A percentile compares a stretch with the other conserved stretches of the same genome.
phyloP scores from a whole-genome alignment of 2,329 filamentous ascomycete genomes.

The Aspergillus tubingensis region DNA sequence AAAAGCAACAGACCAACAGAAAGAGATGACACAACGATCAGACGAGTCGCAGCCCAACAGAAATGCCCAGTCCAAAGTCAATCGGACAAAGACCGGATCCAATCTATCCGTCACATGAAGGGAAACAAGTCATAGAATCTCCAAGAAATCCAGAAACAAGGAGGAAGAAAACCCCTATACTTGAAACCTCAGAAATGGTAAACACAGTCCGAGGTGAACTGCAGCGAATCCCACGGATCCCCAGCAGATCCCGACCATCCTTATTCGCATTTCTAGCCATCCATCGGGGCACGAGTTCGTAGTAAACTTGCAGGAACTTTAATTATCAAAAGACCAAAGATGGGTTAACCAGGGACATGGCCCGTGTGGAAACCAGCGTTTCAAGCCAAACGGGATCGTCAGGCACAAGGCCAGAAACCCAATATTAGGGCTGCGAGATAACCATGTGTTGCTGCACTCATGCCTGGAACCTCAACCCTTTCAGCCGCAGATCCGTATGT shows the following conservation, averaged over 20 bases:
- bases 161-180: constrained; percentile 2
- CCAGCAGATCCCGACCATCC: neutral
- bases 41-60: neutral
- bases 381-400: neutral
- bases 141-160: neutral
- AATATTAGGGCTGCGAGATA: constrained; percentile 7
- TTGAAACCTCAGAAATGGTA: neutral
- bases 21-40: neutral
- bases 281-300: neutral
- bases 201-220: neutral
- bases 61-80: neutral
- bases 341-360: neutral
- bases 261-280: neutral
- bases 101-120: neutral
- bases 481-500: constrained; percentile 1
- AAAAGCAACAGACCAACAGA: neutral
- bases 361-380: constrained; percentile 1
- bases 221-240: neutral
- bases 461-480: neutral
- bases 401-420: neutral
- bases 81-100: neutral
- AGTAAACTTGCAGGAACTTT: neutral
- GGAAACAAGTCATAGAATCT: too few species aligned
- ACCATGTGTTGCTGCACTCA: neutral
- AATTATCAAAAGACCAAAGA: neutral